Base-by-base conservation (phyloP, 179 eudicot species). In the Patellifolia procumbens region DNA sequence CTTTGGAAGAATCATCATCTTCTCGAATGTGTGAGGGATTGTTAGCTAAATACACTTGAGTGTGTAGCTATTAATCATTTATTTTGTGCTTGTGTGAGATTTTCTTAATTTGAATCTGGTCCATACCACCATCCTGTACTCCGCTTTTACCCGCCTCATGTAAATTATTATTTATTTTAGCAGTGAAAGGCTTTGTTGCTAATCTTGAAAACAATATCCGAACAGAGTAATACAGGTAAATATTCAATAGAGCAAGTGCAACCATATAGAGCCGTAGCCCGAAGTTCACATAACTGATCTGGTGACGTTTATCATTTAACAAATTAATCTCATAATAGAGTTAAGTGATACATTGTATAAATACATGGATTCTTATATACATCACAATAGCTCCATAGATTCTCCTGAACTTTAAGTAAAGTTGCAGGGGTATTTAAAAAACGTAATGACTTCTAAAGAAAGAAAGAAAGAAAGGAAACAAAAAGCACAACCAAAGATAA, bases 301-400 rank as follows among this genome's bases (percentile, higher is more conserved):
- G 48, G 1, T 1, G n/a, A 70, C 13, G 32, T 49, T 37, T 67
- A 67, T 39, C 19, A 3, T 7, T 49, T 49, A 22, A 70, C 12
- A 29, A 8, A 39, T 65, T 29, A 65, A n/a, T 72, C 75, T 70
- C 22, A 39, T n/a, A 43, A 72, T 72, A n/a, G 2, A 10, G 3
- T 29, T 55, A 17, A 60, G 35, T 72, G 22, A 49, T 51, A 15
- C 37, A 24, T 3, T 42, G 15, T 6, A 37, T 5, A 69, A 28
- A 48, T 4, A 46, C 24, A 48, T 49, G 59, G 61, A 29, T 35
- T 65, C 48, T 2, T 5, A 35, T 11, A 55, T 13, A 55, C 19
- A 55, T 20, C 52, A 72, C 34, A 26, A 48, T 24, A 26, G 0
- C 13, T 0, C 17, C 37, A 65, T 5, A 65, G 0, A 8, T 20